phyloP scores from a whole-genome alignment of 805 yeast genomes.

The Lachancea dasiensis region DNA sequence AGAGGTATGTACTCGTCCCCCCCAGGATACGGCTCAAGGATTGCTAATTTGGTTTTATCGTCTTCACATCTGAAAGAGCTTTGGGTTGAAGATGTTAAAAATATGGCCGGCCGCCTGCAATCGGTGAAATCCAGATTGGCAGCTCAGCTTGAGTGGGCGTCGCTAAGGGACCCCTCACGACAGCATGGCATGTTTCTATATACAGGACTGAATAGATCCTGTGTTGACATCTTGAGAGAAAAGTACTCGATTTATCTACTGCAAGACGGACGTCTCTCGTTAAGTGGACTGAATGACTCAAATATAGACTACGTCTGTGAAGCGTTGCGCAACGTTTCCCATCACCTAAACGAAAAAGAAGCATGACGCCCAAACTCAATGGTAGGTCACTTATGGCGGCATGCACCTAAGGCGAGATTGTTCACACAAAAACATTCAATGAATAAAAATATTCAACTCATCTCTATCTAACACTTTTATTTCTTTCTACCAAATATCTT shows the following conservation, averaged over 20 bases:
- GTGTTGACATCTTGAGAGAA: slow-evolving; percentile 62
- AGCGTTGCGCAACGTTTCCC: slow-evolving; percentile 15
- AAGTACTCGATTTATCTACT: slow-evolving; percentile 81
- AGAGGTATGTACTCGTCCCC: slow-evolving; percentile 91
- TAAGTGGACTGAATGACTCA: slow-evolving; percentile 77
- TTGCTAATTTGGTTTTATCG: slow-evolving; percentile 72
- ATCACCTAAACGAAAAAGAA: background rate
- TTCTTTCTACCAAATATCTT: slow-evolving; percentile 37
- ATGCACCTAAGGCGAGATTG: too few species aligned
- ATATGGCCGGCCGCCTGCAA: slow-evolving; percentile 74
- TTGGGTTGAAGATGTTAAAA: slow-evolving; percentile 78
- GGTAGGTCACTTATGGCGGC: too few species aligned
- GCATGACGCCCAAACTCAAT: background rate
- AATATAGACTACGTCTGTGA: slow-evolving; percentile 58
- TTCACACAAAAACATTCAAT: too few species aligned
- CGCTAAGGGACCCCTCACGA: slow-evolving; percentile 46
- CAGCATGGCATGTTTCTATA: slow-evolving; percentile 97
- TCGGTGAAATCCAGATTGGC: slow-evolving; percentile 62
- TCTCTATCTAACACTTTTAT: slow-evolving; percentile 4
- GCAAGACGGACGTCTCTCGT: slow-evolving; percentile 83
- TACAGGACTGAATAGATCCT: slow-evolving; percentile 71
- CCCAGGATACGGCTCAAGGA: slow-evolving; percentile 88
- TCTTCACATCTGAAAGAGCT: slow-evolving; percentile 52
- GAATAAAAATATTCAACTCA: slow-evolving; percentile 2
- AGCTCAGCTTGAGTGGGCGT: slow-evolving; percentile 74